phyloP scores from a whole-genome alignment of 352 stramenopile genomes.

The Pythium myriotylum region DNA sequence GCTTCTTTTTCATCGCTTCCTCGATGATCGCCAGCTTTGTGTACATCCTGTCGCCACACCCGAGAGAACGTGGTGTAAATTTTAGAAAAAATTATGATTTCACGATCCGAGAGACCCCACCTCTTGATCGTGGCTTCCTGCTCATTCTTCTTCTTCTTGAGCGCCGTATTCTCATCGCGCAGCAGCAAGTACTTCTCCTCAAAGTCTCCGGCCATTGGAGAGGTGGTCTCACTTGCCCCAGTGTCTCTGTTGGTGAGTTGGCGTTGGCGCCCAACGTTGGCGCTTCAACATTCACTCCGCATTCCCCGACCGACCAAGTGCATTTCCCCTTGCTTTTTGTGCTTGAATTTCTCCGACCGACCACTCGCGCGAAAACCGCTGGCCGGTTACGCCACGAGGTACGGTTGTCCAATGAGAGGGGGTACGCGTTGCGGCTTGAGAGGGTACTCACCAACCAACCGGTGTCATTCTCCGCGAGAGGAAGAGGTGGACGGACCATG shows the following conservation, averaged over 20 bases:
- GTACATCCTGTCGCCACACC: constrained; percentile 90
- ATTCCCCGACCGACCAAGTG: constrained; percentile 16
- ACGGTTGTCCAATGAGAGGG: constrained; percentile 18
- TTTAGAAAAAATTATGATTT: too few relatives aligned
- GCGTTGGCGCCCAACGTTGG: not conserved
- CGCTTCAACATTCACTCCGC: constrained; percentile 5
- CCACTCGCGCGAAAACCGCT: not conserved
- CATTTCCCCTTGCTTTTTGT: not conserved
- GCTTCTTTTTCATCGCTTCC: constrained; percentile 81
- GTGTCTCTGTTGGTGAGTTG: not conserved
- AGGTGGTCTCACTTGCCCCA: not conserved
- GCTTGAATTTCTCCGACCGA: constrained; percentile 22
- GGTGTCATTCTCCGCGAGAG: constrained; percentile 22
- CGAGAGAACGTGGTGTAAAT: too few relatives aligned
- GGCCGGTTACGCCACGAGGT: constrained; percentile 4
- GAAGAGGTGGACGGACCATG: constrained; percentile 21
- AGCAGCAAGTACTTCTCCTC: constrained; percentile 87
- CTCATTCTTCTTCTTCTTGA: constrained; percentile 93
- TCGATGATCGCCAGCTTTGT: constrained; percentile 90
- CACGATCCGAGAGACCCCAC: constrained; percentile 23
- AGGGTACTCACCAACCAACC: constrained; percentile 34
- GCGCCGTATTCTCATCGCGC: constrained; percentile 81
- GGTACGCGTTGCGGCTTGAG: constrained; percentile 19
- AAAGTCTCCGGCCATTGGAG: constrained; percentile 69
- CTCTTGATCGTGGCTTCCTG: constrained; percentile 89